A percentile compares a stretch with the other conserved stretches of the same genome.
These are phyloP conservation scores for Fraxinus velutina DNA, from an alignment of 305 asterid species.

Conservation along the genomic window DNA sequence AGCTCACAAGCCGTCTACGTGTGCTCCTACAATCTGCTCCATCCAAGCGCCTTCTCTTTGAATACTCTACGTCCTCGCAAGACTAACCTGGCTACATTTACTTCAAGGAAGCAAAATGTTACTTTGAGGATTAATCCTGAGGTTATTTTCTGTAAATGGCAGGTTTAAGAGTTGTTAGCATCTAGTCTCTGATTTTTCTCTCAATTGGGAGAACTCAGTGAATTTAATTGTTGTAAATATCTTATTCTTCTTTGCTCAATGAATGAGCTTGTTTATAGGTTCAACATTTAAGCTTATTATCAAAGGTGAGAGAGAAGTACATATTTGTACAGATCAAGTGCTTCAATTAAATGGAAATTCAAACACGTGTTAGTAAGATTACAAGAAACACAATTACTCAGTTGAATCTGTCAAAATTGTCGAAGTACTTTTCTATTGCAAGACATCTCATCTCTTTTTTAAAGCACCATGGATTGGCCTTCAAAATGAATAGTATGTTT, in stretches of 20 bases:
- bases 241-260: constrained; percentile 17
- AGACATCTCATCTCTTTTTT: neutral
- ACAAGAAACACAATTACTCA: neutral
- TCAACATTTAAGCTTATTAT: neutral
- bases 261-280: constrained; percentile 24
- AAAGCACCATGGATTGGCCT: neutral
- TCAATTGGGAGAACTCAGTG: neutral
- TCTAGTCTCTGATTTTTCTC: constrained; percentile 16
- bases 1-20: constrained; percentile 87
- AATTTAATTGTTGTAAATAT: constrained; percentile 14
- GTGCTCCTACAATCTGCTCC: constrained; percentile 93
- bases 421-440: neutral
- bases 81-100: constrained; percentile 38
- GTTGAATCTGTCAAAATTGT: neutral
- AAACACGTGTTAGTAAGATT: neutral
- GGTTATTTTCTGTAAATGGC: neutral
- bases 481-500: neutral
- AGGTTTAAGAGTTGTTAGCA: neutral
- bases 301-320: neutral
- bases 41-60: constrained; percentile 83
- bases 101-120: neutral
- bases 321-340: neutral
- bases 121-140: neutral
- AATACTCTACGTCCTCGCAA: constrained; percentile 88
- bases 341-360: neutral